Evolutionary conservation across 371 early-diverging fungal species (phyloP).

Genomic region (Actinomortierella wolfii): DNA sequence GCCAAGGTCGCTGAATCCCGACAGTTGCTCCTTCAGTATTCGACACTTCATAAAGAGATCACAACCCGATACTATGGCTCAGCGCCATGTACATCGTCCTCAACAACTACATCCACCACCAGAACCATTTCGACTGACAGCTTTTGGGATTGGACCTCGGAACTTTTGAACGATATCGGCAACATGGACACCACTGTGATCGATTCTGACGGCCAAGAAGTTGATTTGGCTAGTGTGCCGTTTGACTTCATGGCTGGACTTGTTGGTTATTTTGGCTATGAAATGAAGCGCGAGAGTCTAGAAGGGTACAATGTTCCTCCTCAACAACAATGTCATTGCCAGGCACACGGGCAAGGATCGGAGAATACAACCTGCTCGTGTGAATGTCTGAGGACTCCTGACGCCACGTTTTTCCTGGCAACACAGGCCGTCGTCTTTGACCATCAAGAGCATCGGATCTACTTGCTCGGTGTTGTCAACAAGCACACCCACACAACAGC

Average conservation of each 20-base stretch:
- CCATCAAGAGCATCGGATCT: slow-evolving; percentile 53
- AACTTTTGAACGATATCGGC: slow-evolving; percentile 25
- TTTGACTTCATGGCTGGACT: slow-evolving; percentile 82
- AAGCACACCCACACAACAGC: slow-evolving; percentile 2
- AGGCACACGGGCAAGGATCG: slow-evolving; percentile 16
- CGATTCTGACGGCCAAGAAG: slow-evolving; percentile 15
- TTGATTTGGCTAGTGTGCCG: slow-evolving; percentile 28
- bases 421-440: slow-evolving; percentile 83
- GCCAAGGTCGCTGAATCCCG: slow-evolving; percentile 49
- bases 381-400: slow-evolving; percentile 62
- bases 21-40: slow-evolving; percentile 52
- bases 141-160: slow-evolving; percentile 59
- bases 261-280: slow-evolving; percentile 93
- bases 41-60: slow-evolving; percentile 30
- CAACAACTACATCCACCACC: background rate
- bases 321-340: slow-evolving; percentile 49
- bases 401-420: slow-evolving; percentile 83
- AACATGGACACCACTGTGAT: slow-evolving; percentile 20
- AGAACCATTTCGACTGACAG: slow-evolving; percentile 1
- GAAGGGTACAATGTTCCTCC: slow-evolving; percentile 54
- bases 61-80: slow-evolving; percentile 12
- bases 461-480: slow-evolving; percentile 54
- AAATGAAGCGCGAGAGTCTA: slow-evolving; percentile 86
- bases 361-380: slow-evolving; percentile 39
- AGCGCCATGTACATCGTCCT: slow-evolving; percentile 7